Base-by-base conservation (phyloP, 345 rosid genomes). In the Litchi chinensis region DNA sequence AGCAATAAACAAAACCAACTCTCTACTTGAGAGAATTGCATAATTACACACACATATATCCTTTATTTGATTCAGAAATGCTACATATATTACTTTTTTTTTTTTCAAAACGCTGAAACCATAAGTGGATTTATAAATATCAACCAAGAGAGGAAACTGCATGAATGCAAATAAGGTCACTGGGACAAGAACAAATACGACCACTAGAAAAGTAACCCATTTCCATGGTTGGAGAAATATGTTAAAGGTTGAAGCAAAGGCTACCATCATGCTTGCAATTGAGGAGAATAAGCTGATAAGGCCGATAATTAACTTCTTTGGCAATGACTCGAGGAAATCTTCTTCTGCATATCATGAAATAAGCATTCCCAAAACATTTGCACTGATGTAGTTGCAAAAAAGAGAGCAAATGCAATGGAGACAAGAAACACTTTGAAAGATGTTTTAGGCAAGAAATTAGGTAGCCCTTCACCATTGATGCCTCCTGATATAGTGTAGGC, bases 201-300 rank as follows among this genome's bases (percentile, higher is more conserved):
- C 11, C 3, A 22, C 6, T 59, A 74, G 75, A 18, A 62, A 24
- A 21, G 57, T n/a, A 62, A 62, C 28, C 82, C 75, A 80, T 10
- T 28, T 28, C 32, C 32, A 28, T 28, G 32, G 32, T 28, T 28
- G 32, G 2, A 28, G 32, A 46, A 16, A 6, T 2, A 68, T 28
- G 63, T 68, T 0, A 10, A 68, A 19, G 1, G 78, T 59, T 8
- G 79, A 24, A 10, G n/a, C 67, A 19, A 65, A 65, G 5, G 78
- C 71, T 9, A 75, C 46, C 48, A 46, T 48, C 78, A 65, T 46
- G 41, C 69, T 18, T 76, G 78, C 68, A 15, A 76, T 65, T 2
- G 78, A 75, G 54, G 46, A 10, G 37, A 76, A 76, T n/a, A 76
- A 19, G 44, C 50, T 16, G 15, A 76, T 18, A 7, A 65, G 71